Base-by-base conservation (phyloP, 768 basidiomycete genomes). In the Termitomyces sp. region DNA sequence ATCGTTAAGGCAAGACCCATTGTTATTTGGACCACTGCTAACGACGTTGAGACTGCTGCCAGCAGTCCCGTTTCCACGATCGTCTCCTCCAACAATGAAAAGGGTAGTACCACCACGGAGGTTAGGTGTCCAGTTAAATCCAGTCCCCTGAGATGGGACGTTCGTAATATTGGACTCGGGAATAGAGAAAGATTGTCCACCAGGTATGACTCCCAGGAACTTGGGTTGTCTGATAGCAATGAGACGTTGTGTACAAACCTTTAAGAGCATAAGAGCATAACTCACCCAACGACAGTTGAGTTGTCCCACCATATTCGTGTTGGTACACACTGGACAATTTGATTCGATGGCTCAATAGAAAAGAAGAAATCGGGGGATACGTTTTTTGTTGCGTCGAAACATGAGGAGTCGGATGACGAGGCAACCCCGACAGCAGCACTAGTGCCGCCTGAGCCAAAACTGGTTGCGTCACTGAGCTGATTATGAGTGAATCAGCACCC, bases 131-230 rank as follows among this genome's bases (percentile, higher is more conserved):
- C 89, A 93, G 12, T 63, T 66, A 59, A 91, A 89, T 1, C 90
- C 89, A 7, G 79, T 80, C 10, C 87, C 86, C 57, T 81, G 64
- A 0, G 60, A 53, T 0, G 63, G 25, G 3, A 77, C 67, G 35
- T 74, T 64, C 9, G 86, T 79, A 20, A 86, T 65, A 2, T 63
- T 29, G 12, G 75, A 75, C 58, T 77, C 56, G 1, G 86, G 86
- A 42, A 92, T 79, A 6, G 73, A 61, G 64, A 91, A 89, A 0
- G 89, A 89, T 49, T 88, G 73, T 12, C 90, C 90, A 0, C 90
- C 91, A 1, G 91, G 91, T 31, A 92, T 91, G 40, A 90, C 74
- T 3, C 88, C 88, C 23, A 82, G 73, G 65, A 89, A 88, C 32
- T 66, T 76, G n/a, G 83, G 77, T 0, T 64, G 80, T 15, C 88